Percentiles rank a stretch among this genome's conserved stretches.
Conservation (phyloP, 1,284 basidiomycete species). For the Agaricales sp. region DNA sequence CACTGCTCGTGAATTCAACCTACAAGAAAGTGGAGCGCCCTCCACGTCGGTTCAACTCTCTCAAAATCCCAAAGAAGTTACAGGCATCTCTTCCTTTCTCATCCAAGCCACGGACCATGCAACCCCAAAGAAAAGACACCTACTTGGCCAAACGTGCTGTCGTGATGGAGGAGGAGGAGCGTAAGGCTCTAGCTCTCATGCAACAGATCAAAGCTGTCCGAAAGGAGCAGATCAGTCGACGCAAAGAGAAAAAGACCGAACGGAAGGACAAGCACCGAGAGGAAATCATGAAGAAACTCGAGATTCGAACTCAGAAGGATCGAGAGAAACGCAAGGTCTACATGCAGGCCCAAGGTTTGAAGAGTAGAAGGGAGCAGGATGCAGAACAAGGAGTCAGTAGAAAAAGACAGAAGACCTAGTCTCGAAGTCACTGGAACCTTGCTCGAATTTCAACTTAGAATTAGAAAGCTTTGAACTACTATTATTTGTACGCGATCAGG, state of each 20-base stretch:
- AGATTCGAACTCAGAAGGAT: slow-evolving; percentile 70
- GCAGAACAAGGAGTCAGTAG: slow-evolving; percentile 41
- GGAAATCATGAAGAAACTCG: slow-evolving; percentile 56
- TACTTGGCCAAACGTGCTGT: slow-evolving; percentile 92
- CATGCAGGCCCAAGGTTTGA: slow-evolving; percentile 67
- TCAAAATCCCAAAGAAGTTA: slow-evolving; percentile 83
- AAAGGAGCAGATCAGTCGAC: slow-evolving; percentile 73
- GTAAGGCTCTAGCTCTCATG: slow-evolving; percentile 82
- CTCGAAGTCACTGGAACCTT: too few species aligned
- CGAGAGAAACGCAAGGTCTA: slow-evolving; percentile 75
- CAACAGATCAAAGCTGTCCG: slow-evolving; percentile 92
- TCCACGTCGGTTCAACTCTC: slow-evolving; percentile 83
- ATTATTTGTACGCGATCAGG: too few species aligned
- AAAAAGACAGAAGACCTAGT: slow-evolving; percentile 42
- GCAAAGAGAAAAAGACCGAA: slow-evolving; percentile 80
- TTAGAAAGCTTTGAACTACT: too few species aligned
- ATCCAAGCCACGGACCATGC: slow-evolving; percentile 83
- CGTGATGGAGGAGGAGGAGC: slow-evolving; percentile 91
- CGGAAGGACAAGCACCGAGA: slow-evolving; percentile 29
- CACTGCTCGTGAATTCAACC: slow-evolving; percentile 73
- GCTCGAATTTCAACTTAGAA: too few species aligned
- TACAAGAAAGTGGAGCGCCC: slow-evolving; percentile 81
- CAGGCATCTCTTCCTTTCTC: slow-evolving; percentile 87
- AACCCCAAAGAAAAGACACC: slow-evolving; percentile 64
- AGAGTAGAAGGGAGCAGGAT: slow-evolving; percentile 56